Percentiles rank a stretch among this genome's conserved stretches.
Evolutionary conservation across 2,329 filamentous ascomycete genomes (phyloP).

Genomic region (Aspergillus sp.): DNA sequence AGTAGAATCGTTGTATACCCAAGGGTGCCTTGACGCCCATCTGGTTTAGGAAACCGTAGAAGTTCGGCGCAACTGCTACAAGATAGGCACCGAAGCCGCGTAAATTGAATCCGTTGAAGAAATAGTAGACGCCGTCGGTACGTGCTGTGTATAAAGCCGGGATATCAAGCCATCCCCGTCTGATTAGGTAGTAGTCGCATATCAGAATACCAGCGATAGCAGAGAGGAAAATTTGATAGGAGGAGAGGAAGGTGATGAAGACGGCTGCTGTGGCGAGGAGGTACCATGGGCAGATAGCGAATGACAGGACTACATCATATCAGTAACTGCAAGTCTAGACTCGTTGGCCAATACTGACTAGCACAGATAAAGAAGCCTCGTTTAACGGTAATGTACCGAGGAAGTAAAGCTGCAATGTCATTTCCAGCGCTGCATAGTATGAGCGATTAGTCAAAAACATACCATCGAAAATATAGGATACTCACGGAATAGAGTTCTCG

Average conservation of each 20-base stretch:
- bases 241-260: constrained; percentile 45
- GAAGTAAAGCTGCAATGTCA: constrained; percentile 41
- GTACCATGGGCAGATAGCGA: constrained; percentile 44
- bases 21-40: constrained; percentile 42
- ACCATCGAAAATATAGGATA: background rate
- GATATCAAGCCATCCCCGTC: constrained; percentile 38
- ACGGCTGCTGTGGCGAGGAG: constrained; percentile 36
- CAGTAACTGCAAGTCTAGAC: too few relatives aligned
- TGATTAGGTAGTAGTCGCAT: constrained; percentile 47
- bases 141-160: constrained; percentile 37
- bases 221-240: constrained; percentile 43
- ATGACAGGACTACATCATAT: constrained; percentile 27
- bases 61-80: constrained; percentile 42
- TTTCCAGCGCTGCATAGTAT: constrained; percentile 33
- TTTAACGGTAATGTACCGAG: constrained; percentile 44
- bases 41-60: constrained; percentile 44
- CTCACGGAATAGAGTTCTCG: constrained; percentile 43
- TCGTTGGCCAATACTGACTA: background rate
- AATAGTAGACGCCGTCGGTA: constrained; percentile 35
- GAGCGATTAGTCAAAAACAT: background rate
- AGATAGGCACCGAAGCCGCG: constrained; percentile 38
- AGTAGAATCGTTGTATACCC: constrained; percentile 51
- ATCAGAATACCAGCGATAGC: constrained; percentile 47
- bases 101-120: constrained; percentile 38
- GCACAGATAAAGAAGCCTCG: constrained; percentile 44